Conservation (phyloP, 257 asterid genomes). For the Scutellaria barbata region DNA sequence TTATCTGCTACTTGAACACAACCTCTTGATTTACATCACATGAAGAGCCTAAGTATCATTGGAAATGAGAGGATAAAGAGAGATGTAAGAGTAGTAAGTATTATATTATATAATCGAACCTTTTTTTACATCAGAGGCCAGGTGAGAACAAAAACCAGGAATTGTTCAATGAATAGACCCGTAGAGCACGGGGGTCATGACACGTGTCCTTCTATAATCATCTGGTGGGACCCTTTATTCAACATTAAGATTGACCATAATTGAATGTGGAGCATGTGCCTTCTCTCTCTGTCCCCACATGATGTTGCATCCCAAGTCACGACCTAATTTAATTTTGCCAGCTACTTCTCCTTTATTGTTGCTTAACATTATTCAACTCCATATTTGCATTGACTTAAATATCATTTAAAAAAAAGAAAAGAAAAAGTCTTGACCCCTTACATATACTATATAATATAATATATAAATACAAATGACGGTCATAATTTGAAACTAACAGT, state of each 20-base stretch:
- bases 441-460: no score
- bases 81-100: no score
- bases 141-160: not conserved
- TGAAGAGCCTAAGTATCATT: no score
- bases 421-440: no score
- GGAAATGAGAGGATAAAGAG: no score
- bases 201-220: conserved; percentile 28
- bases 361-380: conserved; percentile 6
- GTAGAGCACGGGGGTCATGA: conserved; percentile 35
- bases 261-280: conserved; percentile 33
- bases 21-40: no score
- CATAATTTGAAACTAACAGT: no score
- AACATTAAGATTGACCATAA: not conserved
- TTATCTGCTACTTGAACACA: no score
- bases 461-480: no score
- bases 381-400: not conserved
- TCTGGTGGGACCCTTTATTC: not conserved
- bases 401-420: no score
- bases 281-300: conserved; percentile 26
- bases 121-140: no score
- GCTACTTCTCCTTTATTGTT: conserved; percentile 30
- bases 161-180: conserved; percentile 37
- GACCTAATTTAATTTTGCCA: conserved; percentile 34
- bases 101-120: no score
- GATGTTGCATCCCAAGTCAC: conserved; percentile 33